Evolutionary conservation across 768 basidiomycete genomes (phyloP).

Genomic region (Pisolithus tinctorius): DNA sequence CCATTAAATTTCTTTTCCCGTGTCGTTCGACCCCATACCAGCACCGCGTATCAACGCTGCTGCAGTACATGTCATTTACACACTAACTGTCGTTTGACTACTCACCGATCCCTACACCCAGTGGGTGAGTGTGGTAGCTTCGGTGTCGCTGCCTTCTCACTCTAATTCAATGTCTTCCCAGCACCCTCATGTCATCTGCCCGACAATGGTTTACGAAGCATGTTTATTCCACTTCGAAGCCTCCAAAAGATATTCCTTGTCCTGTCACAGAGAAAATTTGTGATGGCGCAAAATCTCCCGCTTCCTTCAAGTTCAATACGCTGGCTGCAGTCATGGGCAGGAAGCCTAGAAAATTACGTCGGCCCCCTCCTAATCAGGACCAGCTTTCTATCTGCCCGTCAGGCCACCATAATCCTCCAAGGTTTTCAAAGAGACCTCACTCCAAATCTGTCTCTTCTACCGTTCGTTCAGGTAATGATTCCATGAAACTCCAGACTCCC

Average conservation of each 20-base stretch:
- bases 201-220: constrained; percentile 26
- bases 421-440: constrained; percentile 34
- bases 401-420: constrained; percentile 13
- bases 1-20: no score
- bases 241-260: constrained; percentile 24
- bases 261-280: constrained; percentile 25
- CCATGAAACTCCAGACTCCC: constrained; percentile 49
- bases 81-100: no score
- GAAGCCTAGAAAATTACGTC: constrained; percentile 50
- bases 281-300: constrained; percentile 17
- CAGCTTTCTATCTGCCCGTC: constrained; percentile 16
- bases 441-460: constrained; percentile 53
- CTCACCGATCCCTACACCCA: background rate
- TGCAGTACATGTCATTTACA: no score
- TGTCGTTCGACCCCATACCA: no score
- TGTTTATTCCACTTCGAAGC: constrained; percentile 3
- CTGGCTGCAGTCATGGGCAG: constrained; percentile 58
- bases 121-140: background rate
- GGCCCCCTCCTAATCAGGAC: constrained; percentile 48
- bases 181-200: constrained; percentile 15
- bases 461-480: constrained; percentile 46
- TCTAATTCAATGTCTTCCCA: background rate
- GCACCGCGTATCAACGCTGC: no score
- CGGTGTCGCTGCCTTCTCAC: no score
- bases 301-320: constrained; percentile 43